phyloP scores from a whole-genome alignment of 495 filamentous ascomycete genomes.

The Astrothelium subdiscretum region DNA sequence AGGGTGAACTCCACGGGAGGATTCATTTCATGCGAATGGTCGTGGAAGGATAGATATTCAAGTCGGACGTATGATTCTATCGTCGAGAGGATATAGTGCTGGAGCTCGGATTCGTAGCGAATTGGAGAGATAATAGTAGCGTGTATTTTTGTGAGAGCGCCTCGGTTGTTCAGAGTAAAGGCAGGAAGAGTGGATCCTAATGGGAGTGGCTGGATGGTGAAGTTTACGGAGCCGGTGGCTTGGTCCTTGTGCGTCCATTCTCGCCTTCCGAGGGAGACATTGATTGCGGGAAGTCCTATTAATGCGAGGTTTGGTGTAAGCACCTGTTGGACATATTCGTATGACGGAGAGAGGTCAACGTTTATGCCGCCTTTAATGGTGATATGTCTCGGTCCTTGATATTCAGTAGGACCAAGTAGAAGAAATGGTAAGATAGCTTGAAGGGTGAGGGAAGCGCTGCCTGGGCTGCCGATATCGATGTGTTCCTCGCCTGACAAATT shows the following conservation, averaged over 20 bases:
- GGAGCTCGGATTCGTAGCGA: background rate
- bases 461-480: constrained; percentile 14
- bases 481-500: constrained; percentile 2
- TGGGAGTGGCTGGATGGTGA: constrained; percentile 47
- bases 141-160: constrained; percentile 39
- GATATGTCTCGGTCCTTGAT: constrained; percentile 28
- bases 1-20: background rate
- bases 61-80: background rate
- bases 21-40: background rate
- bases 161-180: constrained; percentile 34
- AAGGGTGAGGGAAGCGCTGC: constrained; percentile 58
- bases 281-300: constrained; percentile 48
- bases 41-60: background rate
- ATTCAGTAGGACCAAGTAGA: constrained; percentile 36
- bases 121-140: constrained; percentile 46
- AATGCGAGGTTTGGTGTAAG: constrained; percentile 56
- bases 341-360: constrained; percentile 56
- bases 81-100: background rate
- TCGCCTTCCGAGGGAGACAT: constrained; percentile 42
- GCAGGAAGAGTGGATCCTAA: constrained; percentile 34
- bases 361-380: constrained; percentile 72
- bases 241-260: constrained; percentile 55
- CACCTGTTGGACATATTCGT: constrained; percentile 68
- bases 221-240: constrained; percentile 39
- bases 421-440: constrained; percentile 75